phyloP scores from a whole-genome alignment of 345 rosid genomes.

The Murraya paniculata region DNA sequence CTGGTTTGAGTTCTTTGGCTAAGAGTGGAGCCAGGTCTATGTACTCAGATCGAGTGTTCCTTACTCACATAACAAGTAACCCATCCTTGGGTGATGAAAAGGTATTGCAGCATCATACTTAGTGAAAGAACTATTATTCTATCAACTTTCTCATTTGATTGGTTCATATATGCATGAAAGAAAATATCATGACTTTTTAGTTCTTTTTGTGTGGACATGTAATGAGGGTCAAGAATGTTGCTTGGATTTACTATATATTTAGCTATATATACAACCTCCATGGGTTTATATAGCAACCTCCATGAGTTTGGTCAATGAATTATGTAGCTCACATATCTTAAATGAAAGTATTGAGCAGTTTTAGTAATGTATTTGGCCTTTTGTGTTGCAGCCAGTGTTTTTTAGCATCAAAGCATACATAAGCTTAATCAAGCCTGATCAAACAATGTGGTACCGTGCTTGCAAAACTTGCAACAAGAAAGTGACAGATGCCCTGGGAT shows the following conservation, averaged over 20 bases:
- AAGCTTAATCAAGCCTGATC: conserved; percentile 84
- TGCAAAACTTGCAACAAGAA: conserved; percentile 95
- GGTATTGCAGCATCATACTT: conserved; percentile 36
- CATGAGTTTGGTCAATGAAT: not conserved
- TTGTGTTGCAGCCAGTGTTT: conserved; percentile 61
- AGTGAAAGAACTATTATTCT: not conserved
- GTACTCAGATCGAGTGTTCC: conserved; percentile 60
- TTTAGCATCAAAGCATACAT: conserved; percentile 61
- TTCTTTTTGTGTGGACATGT: not conserved
- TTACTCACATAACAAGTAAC: conserved; percentile 61
- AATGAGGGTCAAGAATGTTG: not conserved
- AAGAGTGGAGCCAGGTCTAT: conserved; percentile 64
- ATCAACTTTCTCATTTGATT: not conserved
- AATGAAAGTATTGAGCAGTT: not conserved
- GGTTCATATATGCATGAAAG: not conserved
- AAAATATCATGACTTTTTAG: not conserved
- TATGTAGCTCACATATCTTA: not conserved
- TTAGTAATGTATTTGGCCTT: not conserved
- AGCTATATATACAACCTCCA: not conserved
- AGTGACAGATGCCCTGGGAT: conserved; percentile 78
- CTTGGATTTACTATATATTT: not conserved
- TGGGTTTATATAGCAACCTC: not conserved
- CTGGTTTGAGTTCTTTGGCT: conserved; percentile 54
- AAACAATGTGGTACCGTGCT: conserved; percentile 93
- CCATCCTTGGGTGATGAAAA: conserved; percentile 71